Conservation (phyloP, 306 rosid species). For the Abrus precatorius region DNA sequence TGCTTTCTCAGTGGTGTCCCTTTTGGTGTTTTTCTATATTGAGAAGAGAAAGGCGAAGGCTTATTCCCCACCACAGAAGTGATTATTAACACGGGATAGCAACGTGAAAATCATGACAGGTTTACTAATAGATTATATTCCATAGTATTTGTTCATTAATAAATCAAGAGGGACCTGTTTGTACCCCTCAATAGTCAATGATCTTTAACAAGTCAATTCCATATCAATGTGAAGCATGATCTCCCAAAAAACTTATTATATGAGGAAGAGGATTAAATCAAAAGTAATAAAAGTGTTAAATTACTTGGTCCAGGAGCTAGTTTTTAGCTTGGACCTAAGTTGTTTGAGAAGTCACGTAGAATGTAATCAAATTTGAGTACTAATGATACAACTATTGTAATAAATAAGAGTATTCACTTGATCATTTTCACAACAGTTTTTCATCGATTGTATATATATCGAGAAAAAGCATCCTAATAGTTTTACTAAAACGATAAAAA, state of each 20-base stretch:
- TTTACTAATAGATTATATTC: slow-evolving; percentile 7
- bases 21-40: slow-evolving; percentile 65
- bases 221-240: not conserved
- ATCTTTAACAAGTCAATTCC: not conserved
- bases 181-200: too few species aligned
- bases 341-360: not conserved
- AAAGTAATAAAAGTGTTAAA: not conserved
- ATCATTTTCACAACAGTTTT: not conserved
- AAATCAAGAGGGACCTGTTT: slow-evolving; percentile 41
- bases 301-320: not conserved
- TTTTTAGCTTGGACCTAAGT: not conserved
- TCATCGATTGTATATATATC: slow-evolving; percentile 6
- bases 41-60: slow-evolving; percentile 74
- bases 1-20: slow-evolving; percentile 78
- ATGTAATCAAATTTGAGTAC: slow-evolving; percentile 16
- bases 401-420: not conserved
- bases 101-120: not conserved
- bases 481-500: slow-evolving; percentile 30
- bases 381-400: not conserved
- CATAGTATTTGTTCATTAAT: slow-evolving; percentile 4
- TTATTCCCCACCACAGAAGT: slow-evolving; percentile 28
- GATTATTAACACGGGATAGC: not conserved
- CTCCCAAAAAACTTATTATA: not conserved
- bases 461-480: slow-evolving; percentile 18
- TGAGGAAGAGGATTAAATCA: not conserved